phyloP scores from a whole-genome alignment of 352 stramenopile species.

The Thalassiosira mediterranea region DNA sequence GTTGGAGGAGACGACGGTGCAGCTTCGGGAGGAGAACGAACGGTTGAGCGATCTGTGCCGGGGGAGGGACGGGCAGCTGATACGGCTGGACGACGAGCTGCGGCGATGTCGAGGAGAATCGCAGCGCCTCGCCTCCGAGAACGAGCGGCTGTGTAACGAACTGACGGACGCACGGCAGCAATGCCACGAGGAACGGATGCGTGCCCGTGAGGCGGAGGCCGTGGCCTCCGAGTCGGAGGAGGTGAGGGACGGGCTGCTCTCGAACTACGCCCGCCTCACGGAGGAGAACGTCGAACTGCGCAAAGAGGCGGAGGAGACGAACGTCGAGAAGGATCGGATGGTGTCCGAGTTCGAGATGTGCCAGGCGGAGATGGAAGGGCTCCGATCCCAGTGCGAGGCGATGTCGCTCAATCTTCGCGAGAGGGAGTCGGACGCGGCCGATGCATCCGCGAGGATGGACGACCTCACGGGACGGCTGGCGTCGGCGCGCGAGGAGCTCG shows the following conservation, averaged over 20 bases:
- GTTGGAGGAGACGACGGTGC: conserved; percentile 9
- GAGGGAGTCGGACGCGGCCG: background rate
- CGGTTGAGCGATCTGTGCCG: conserved; percentile 10
- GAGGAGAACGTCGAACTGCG: conserved; percentile 46
- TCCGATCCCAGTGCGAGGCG: conserved; percentile 12
- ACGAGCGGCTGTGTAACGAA: conserved; percentile 25
- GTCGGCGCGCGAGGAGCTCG: conserved; percentile 12
- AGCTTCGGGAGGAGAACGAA: conserved; percentile 22
- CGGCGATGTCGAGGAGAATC: background rate
- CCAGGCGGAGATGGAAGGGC: conserved; percentile 9
- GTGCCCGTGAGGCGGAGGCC: conserved; percentile 20
- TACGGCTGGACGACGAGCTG: conserved; percentile 14
- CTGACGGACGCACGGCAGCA: conserved; percentile 1
- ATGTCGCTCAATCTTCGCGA: conserved; percentile 8
- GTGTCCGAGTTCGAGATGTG: conserved; percentile 25
- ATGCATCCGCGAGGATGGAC: conserved; percentile 20
- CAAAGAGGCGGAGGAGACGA: conserved; percentile 14
- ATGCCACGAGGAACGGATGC: conserved; percentile 22
- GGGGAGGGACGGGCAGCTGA: conserved; percentile 9
- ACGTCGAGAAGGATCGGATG: conserved; percentile 25
- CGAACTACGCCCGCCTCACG: conserved; percentile 32
- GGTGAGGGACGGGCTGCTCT: conserved; percentile 30
- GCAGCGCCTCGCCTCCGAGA: conserved; percentile 13
- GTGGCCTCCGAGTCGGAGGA: conserved; percentile 29
- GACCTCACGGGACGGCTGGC: conserved; percentile 17